Evolutionary conservation across 805 yeast species (phyloP).

Genomic region (Spathaspora sp.): DNA sequence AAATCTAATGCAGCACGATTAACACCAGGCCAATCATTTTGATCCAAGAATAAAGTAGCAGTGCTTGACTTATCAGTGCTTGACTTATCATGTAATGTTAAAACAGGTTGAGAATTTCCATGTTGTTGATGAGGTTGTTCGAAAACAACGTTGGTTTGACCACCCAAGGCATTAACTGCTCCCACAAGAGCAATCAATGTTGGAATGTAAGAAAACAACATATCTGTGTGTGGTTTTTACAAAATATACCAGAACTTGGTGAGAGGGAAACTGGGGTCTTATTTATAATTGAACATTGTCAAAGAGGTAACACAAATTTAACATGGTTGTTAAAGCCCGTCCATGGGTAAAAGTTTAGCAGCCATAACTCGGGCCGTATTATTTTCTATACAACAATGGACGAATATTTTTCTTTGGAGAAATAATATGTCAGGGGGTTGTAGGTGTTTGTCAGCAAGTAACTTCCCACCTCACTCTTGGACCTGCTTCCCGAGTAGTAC

Average conservation of each 20-base stretch:
- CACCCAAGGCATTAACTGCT: conserved; percentile 6
- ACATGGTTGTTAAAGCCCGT: background rate
- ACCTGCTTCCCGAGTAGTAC: background rate
- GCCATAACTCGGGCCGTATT: background rate
- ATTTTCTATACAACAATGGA: background rate
- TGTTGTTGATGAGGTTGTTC: background rate
- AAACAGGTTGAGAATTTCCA: background rate
- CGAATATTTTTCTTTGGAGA: background rate
- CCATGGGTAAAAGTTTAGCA: background rate
- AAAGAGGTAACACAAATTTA: background rate
- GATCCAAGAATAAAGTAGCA: conserved; percentile 6
- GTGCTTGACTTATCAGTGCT: background rate
- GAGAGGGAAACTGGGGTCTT: background rate
- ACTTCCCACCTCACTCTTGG: background rate
- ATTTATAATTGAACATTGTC: background rate
- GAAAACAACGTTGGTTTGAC: conserved; percentile 2
- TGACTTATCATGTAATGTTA: background rate
- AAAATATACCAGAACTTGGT: background rate
- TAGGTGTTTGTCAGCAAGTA: background rate
- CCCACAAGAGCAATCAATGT: conserved; percentile 3
- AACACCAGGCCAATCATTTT: conserved; percentile 15
- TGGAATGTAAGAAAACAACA: conserved; percentile 4
- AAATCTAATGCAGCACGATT: conserved; percentile 12
- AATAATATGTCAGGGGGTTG: background rate
- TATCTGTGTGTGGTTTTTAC: background rate